Conservation (phyloP, 352 stramenopile genomes). For the Pythium volutum region DNA sequence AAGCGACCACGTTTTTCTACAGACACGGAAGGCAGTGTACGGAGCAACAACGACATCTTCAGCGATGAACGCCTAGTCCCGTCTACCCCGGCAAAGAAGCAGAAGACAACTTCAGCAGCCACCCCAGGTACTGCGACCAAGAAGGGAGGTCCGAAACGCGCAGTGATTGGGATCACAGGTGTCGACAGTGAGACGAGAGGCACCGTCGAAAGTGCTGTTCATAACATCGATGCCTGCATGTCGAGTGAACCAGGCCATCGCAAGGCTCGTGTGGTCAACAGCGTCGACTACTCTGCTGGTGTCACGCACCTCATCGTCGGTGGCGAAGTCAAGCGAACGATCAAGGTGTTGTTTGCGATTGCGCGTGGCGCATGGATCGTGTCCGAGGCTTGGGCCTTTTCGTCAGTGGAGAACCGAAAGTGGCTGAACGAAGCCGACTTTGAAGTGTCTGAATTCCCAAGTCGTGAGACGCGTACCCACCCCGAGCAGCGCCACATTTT, state of each 20-base stretch:
- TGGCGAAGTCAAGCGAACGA: constrained; percentile 63
- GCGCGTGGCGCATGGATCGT: constrained; percentile 79
- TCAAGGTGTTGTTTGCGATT: constrained; percentile 85
- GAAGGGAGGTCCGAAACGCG: constrained; percentile 26
- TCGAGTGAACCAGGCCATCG: constrained; percentile 40
- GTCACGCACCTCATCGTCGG: constrained; percentile 80
- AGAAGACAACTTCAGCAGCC: constrained; percentile 6
- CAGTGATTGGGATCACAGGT: constrained; percentile 75
- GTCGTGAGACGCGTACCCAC: constrained; percentile 40
- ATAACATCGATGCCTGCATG: constrained; percentile 71
- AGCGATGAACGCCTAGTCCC: constrained; percentile 8
- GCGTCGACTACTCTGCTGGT: constrained; percentile 58
- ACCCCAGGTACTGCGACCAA: constrained; percentile 5
- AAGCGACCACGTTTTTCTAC: constrained; percentile 17
- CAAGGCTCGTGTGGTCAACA: constrained; percentile 78
- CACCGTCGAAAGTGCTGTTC: constrained; percentile 71
- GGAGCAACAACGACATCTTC: constrained; percentile 13
- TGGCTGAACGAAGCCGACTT: constrained; percentile 73
- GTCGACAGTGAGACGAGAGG: constrained; percentile 54
- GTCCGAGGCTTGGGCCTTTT: constrained; percentile 74
- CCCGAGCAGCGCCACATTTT: constrained; percentile 60
- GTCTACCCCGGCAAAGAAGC: constrained; percentile 14
- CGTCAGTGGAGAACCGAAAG: constrained; percentile 64
- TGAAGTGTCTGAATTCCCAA: constrained; percentile 53
- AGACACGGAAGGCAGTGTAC: constrained; percentile 12